These are phyloP conservation scores for Vararia minispora DNA, from an alignment of 768 basidiomycete genomes.

Conservation along the genomic window DNA sequence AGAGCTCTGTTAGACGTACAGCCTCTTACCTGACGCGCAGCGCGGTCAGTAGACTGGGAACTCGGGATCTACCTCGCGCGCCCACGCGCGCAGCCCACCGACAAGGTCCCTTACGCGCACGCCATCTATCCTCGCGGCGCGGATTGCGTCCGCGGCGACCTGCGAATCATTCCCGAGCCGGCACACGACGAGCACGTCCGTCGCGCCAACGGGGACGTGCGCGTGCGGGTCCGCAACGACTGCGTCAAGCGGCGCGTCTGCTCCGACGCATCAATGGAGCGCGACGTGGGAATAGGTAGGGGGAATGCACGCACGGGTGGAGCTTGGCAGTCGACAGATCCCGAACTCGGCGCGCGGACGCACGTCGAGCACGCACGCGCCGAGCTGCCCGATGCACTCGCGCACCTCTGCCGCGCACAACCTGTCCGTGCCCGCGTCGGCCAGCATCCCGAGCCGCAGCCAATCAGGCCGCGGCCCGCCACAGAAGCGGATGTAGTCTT, in stretches of 20 bases:
- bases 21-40: not conserved
- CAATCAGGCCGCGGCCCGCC: conserved; percentile 63
- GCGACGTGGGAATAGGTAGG: not conserved
- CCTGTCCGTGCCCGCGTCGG: conserved; percentile 6
- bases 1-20: too few relatives aligned
- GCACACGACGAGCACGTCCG: conserved; percentile 54
- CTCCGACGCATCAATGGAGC: conserved; percentile 4
- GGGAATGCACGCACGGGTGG: conserved; percentile 43
- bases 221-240: conserved; percentile 51
- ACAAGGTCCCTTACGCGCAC: conserved; percentile 52
- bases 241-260: conserved; percentile 66
- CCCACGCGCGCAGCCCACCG: conserved; percentile 80
- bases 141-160: conserved; percentile 63
- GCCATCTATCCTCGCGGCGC: conserved; percentile 25
- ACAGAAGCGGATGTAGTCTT: conserved; percentile 83
- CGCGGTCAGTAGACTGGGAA: conserved; percentile 68
- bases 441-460: conserved; percentile 39
- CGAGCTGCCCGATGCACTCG: conserved; percentile 36
- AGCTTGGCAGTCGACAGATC: conserved; percentile 71
- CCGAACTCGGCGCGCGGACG: conserved; percentile 71
- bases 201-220: not conserved
- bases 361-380: conserved; percentile 58
- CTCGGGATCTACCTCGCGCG: conserved; percentile 51
- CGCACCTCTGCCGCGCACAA: conserved; percentile 19
- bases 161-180: conserved; percentile 91